Conservation (phyloP, 768 basidiomycete species). For the Pisolithus albus region DNA sequence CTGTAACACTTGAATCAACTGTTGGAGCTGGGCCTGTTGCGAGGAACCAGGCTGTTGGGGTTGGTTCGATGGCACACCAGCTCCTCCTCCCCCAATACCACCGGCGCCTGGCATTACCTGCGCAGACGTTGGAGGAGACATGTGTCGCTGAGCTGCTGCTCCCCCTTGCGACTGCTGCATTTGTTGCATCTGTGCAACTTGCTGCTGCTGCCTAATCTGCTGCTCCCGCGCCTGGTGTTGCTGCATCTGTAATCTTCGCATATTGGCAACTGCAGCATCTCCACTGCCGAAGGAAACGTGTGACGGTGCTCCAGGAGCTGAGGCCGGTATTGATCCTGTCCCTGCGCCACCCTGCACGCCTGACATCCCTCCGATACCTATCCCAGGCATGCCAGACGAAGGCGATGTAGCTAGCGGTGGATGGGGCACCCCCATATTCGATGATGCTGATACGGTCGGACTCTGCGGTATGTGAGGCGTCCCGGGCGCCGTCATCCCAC, state of each 20-base stretch:
- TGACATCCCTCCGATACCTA: too few relatives aligned
- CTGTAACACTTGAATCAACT: slow-evolving; percentile 45
- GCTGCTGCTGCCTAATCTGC: slow-evolving; percentile 24
- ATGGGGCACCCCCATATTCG: slow-evolving; percentile 26
- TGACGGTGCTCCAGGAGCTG: slow-evolving; percentile 14
- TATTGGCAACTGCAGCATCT: slow-evolving; percentile 15
- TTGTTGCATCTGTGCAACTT: slow-evolving; percentile 29
- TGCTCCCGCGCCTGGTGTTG: slow-evolving; percentile 31
- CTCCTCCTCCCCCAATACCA: not conserved
- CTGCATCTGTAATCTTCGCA: slow-evolving; percentile 23
- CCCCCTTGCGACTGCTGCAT: slow-evolving; percentile 12
- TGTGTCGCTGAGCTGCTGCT: slow-evolving; percentile 25
- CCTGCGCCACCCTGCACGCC: not conserved
- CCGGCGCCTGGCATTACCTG: slow-evolving; percentile 10
- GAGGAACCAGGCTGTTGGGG: slow-evolving; percentile 2
- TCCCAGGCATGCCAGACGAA: not conserved
- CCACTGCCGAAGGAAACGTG: slow-evolving; percentile 22
- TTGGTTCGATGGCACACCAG: slow-evolving; percentile 11
- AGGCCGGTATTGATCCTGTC: not conserved
- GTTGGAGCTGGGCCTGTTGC: slow-evolving; percentile 33
- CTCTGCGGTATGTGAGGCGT: slow-evolving; percentile 19
- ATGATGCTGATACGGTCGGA: slow-evolving; percentile 22
- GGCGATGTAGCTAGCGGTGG: slow-evolving; percentile 12
- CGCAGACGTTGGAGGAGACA: slow-evolving; percentile 33
- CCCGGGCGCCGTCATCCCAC: slow-evolving; percentile 8